Percentiles rank a stretch among this genome's conserved stretches.
Conservation (phyloP, 2,329 filamentous ascomycete genomes). For the Amauroascus niger region DNA sequence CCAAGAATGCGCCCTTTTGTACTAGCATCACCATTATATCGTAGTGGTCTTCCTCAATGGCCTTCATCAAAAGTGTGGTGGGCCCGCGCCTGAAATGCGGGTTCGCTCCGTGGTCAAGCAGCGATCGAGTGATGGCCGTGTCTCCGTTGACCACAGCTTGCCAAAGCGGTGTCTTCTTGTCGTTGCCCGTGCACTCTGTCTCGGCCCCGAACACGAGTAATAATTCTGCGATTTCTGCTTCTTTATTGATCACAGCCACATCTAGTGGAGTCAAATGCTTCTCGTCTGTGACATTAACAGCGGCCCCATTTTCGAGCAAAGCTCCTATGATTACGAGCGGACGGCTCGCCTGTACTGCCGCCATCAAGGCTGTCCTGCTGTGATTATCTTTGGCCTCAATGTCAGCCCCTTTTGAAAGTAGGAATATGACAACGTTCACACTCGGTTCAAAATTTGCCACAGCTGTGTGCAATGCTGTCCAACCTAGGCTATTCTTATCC, state of each 20-base stretch:
- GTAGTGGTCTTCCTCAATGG: background rate
- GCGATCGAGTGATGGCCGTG: background rate
- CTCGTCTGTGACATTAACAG: background rate
- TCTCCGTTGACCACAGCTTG: background rate
- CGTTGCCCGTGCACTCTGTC: background rate
- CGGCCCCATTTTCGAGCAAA: background rate
- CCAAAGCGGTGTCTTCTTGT: background rate
- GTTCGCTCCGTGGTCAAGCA: slow-evolving; percentile 25
- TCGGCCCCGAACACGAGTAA: background rate
- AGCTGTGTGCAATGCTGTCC: background rate
- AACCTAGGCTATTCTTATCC: background rate
- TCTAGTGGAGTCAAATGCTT: background rate
- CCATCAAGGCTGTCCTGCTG: slow-evolving; percentile 4
- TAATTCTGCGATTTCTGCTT: background rate
- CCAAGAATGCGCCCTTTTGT: background rate
- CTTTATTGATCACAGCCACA: background rate
- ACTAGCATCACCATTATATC: background rate
- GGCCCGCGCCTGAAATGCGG: slow-evolving; percentile 17
- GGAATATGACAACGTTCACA: background rate
- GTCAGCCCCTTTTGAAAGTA: slow-evolving; percentile 20
- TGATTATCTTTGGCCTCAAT: slow-evolving; percentile 22
- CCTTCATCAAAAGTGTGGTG: background rate
- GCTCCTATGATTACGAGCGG: background rate
- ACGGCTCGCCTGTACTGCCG: background rate
- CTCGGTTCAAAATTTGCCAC: background rate